Conservation (phyloP, 768 basidiomycete species). For the Hypholoma sublateritium region DNA sequence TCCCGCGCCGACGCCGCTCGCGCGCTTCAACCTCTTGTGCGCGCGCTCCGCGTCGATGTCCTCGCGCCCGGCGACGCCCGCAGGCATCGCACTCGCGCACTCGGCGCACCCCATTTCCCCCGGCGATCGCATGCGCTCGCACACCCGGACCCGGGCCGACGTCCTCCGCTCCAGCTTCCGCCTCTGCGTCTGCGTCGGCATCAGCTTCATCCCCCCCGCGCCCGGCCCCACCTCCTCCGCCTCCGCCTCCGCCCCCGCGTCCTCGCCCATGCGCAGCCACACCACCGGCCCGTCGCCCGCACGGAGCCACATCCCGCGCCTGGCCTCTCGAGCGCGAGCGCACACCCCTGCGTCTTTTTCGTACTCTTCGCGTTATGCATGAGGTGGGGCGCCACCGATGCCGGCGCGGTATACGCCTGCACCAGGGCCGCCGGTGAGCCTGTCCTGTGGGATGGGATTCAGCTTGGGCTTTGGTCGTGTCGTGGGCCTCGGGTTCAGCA, state of each 20-base stretch:
- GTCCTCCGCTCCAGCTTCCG: not conserved
- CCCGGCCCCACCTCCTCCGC: slow-evolving; percentile 20
- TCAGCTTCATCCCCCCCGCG: slow-evolving; percentile 25
- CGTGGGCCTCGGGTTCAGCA: too few species aligned
- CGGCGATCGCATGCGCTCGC: slow-evolving; percentile 21
- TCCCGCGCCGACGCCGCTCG: too few species aligned
- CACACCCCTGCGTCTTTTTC: slow-evolving; percentile 46
- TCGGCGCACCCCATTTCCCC: slow-evolving; percentile 38
- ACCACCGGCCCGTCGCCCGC: too few species aligned
- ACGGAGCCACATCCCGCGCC: too few species aligned
- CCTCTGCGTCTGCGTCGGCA: not conserved
- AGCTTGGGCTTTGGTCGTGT: too few species aligned
- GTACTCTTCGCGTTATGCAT: too few species aligned
- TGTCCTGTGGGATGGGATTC: not conserved
- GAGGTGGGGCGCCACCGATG: slow-evolving; percentile 15
- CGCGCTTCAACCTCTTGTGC: slow-evolving; percentile 51
- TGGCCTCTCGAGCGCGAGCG: slow-evolving; percentile 27
- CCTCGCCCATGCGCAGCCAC: not conserved
- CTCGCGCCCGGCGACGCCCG: slow-evolving; percentile 46
- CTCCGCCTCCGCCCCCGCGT: slow-evolving; percentile 11
- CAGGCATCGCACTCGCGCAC: slow-evolving; percentile 37
- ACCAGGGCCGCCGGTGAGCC: slow-evolving; percentile 21
- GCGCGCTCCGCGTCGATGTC: slow-evolving; percentile 59
- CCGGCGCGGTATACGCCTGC: slow-evolving; percentile 7
- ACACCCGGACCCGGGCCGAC: slow-evolving; percentile 21